Conservation (phyloP, 805 yeast genomes). For the Pichia ethanolica region DNA sequence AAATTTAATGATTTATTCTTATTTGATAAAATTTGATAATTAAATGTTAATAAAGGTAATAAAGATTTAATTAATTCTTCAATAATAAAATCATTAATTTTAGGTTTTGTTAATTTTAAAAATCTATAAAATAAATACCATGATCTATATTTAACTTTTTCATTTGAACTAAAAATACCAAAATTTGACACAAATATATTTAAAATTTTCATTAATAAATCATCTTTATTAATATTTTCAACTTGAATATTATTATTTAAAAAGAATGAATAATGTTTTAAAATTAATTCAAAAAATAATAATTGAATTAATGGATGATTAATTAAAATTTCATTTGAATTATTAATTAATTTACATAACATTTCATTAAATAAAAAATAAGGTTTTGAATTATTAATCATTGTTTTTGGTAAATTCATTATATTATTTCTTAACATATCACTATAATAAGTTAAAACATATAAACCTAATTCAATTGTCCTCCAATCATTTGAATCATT, state of each 20-base stretch:
- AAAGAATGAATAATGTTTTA: conserved; percentile 67
- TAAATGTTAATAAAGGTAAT: conserved; percentile 54
- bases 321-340: conserved; percentile 34
- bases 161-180: conserved; percentile 71
- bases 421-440: conserved; percentile 74
- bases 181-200: conserved; percentile 72
- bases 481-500: conserved; percentile 52
- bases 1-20: conserved; percentile 14
- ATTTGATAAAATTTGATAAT: conserved; percentile 39
- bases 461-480: conserved; percentile 77
- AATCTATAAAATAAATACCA: conserved; percentile 89
- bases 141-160: conserved; percentile 71
- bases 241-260: conserved; percentile 35
- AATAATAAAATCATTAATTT: conserved; percentile 41
- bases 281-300: conserved; percentile 75
- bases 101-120: conserved; percentile 67
- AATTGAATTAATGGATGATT: conserved; percentile 80
- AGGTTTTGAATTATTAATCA: conserved; percentile 60
- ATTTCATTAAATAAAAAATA: conserved; percentile 54
- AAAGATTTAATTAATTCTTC: conserved; percentile 55
- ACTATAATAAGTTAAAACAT: conserved; percentile 68
- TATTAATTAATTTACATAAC: conserved; percentile 38
- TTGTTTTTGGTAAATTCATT: conserved; percentile 61
- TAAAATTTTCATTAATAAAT: conserved; percentile 53
- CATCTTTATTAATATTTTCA: conserved; percentile 35